Base-by-base conservation (phyloP, 208 protist species). In the Angomonas desouzai region DNA sequence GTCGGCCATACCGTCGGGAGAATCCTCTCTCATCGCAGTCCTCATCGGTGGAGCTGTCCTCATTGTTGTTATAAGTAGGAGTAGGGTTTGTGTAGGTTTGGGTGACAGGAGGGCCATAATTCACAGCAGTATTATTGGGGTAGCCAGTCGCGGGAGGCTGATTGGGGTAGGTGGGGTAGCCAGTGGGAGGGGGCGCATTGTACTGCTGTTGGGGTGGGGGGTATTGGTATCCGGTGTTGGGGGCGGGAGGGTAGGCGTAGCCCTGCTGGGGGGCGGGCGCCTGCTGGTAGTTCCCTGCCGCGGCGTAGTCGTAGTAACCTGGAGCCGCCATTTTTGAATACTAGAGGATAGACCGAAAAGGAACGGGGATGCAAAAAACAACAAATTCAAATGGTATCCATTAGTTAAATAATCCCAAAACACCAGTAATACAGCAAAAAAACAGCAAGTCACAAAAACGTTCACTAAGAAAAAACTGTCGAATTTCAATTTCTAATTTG, bases 31-130 rank as follows among this genome's bases (percentile, higher is more conserved):
- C 45, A 23, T 51, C 45, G 18, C 3, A 3, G 18, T 51, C 45
- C 45, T 51, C 45, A 23, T 51, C 45, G 45, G 45, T 51, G 45
- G 45, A 51, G 20, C 45, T 51, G 45, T 51, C 45, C 18, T 3
- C 45, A 4, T 23, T 23, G n/a, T 4, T 13, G 45, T 51, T 23
- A 23, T 51, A 51, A 16, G 18, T 51, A 16, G 45, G 18, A 6
- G 36, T 18, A 40, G 45, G 45, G 20, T 51, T 51, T 27, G 45
- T 3, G 6, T 51, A 51, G 45, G n/a, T n/a, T 13, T 27, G 9
- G 4, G 45, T 51, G 45, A 16, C 9, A 51, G 45, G 45, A 3
- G 45, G 45, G 20, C n/a, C 4, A 4, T 51, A n/a, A n/a, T n/a
- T n/a, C n/a, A n/a, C n/a, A n/a, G n/a, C n/a, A n/a, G n/a, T n/a